Percentiles rank a stretch among this genome's conserved stretches.
Conservation (phyloP, 2,329 filamentous ascomycete species). For the Fusarium subtropicale region DNA sequence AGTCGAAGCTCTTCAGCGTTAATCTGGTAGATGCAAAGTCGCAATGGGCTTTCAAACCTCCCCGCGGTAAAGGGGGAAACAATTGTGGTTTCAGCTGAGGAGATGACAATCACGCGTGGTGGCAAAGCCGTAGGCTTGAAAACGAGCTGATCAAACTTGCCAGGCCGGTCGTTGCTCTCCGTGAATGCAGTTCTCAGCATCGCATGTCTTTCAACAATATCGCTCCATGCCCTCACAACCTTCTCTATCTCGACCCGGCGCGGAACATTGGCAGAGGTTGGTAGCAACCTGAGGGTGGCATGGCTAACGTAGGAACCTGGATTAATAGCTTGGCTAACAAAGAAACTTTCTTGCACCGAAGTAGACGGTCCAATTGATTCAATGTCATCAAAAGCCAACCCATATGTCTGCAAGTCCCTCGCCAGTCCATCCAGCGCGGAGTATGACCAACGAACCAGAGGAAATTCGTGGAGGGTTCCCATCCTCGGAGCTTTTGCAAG, state of each 20-base stretch:
- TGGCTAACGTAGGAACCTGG: conserved; percentile 8
- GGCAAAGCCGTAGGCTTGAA: conserved; percentile 7
- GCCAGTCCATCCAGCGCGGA: conserved; percentile 5
- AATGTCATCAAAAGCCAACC: not conserved
- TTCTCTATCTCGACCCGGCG: not conserved
- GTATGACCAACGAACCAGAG: conserved; percentile 6
- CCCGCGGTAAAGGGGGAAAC: not conserved
- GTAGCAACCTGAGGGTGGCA: conserved; percentile 3
- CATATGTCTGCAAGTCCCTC: conserved; percentile 4
- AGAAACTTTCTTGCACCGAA: conserved; percentile 5
- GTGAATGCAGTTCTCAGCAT: conserved; percentile 5
- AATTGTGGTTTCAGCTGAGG: not conserved
- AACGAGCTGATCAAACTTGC: conserved; percentile 8
- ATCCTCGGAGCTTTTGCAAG: conserved; percentile 6
- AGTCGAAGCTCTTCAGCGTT: conserved; percentile 5
- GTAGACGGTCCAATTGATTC: conserved; percentile 9
- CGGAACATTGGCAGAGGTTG: not conserved
- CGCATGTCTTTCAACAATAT: conserved; percentile 1
- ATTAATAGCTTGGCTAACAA: not conserved
- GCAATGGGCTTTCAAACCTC: conserved; percentile 4
- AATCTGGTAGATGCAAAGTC: conserved; percentile 5
- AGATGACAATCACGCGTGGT: conserved; percentile 2
- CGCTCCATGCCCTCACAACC: not conserved
- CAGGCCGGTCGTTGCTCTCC: conserved; percentile 1
- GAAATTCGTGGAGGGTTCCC: conserved; percentile 3